Percentiles rank a stretch among this genome's conserved stretches.
Evolutionary conservation across 495 filamentous ascomycete species (phyloP).

Genomic region (Annulohypoxylon bovei): DNA sequence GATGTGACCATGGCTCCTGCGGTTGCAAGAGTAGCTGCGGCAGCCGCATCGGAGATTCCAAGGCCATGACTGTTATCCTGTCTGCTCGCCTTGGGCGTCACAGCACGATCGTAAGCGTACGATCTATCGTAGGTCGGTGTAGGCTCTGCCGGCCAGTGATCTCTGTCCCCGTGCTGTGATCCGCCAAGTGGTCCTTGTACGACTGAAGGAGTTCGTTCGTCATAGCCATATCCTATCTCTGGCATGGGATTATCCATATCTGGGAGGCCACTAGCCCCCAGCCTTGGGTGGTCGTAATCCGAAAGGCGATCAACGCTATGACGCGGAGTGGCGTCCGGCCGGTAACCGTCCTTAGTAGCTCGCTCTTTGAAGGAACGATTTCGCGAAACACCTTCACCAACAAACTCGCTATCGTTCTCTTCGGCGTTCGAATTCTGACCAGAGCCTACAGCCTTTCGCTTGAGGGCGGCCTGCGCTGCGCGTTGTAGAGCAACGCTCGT

Average conservation of each 20-base stretch:
- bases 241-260: slow-evolving; percentile 70
- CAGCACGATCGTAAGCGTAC: slow-evolving; percentile 52
- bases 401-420: slow-evolving; percentile 33
- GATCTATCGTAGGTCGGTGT: slow-evolving; percentile 53
- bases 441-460: slow-evolving; percentile 47
- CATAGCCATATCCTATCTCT: slow-evolving; percentile 70
- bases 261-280: slow-evolving; percentile 72
- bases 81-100: slow-evolving; percentile 47
- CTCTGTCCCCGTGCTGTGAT: slow-evolving; percentile 41
- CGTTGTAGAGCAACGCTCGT: slow-evolving; percentile 60
- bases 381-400: slow-evolving; percentile 53
- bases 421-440: slow-evolving; percentile 39
- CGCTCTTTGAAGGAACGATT: slow-evolving; percentile 67
- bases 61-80: slow-evolving; percentile 43
- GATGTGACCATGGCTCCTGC: slow-evolving; percentile 54
- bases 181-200: slow-evolving; percentile 49
- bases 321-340: slow-evolving; percentile 73
- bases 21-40: slow-evolving; percentile 56
- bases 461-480: slow-evolving; percentile 60
- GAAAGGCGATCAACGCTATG: slow-evolving; percentile 76
- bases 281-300: slow-evolving; percentile 64
- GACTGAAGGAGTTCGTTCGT: slow-evolving; percentile 58
- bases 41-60: slow-evolving; percentile 51
- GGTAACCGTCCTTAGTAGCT: slow-evolving; percentile 56
- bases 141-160: slow-evolving; percentile 51